A percentile compares a stretch with the other conserved stretches of the same genome.
These are phyloP conservation scores for Cytospora piceicola DNA, from an alignment of 2,329 filamentous ascomycete genomes.

Conservation along the genomic window DNA sequence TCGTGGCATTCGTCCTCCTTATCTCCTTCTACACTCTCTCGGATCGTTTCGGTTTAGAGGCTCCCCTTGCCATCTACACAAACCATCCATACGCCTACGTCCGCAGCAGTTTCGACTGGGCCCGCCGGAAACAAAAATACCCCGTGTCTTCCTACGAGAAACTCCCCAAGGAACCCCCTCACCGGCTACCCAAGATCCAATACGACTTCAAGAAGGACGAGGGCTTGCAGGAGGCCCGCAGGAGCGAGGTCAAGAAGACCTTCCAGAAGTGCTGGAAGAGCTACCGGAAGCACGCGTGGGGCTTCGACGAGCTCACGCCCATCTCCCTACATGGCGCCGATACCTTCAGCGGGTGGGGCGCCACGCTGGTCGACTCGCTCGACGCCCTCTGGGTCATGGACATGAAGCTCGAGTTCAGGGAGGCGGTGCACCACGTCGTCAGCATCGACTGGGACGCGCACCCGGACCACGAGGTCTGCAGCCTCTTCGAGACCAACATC, in stretches of 20 bases:
- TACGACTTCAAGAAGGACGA: conserved; percentile 36
- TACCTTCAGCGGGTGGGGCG: conserved; percentile 59
- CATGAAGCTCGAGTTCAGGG: conserved; percentile 57
- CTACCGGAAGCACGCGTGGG: conserved; percentile 60
- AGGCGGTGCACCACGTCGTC: conserved; percentile 54
- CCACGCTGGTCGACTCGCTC: conserved; percentile 62
- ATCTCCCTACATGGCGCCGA: conserved; percentile 51
- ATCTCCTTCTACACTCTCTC: conserved; percentile 31
- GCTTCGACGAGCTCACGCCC: conserved; percentile 59
- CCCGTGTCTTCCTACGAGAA: conserved; percentile 32
- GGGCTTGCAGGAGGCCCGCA: conserved; percentile 41
- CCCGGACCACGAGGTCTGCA: conserved; percentile 46
- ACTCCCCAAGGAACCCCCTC: conserved; percentile 43
- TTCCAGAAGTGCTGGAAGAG: conserved; percentile 54
- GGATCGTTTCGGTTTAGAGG: conserved; percentile 31
- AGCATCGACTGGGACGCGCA: conserved; percentile 59
- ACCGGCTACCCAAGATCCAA: conserved; percentile 49
- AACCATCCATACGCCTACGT: conserved; percentile 32
- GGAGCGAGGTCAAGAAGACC: conserved; percentile 44
- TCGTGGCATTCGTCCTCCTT: conserved; percentile 25
- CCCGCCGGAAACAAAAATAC: conserved; percentile 33
- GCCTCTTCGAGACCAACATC: conserved; percentile 67
- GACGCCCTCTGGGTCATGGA: conserved; percentile 66
- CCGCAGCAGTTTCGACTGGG: conserved; percentile 40
- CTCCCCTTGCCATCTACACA: conserved; percentile 14